Base-by-base conservation (phyloP, 768 basidiomycete genomes). In the Mycena albidolilacea region DNA sequence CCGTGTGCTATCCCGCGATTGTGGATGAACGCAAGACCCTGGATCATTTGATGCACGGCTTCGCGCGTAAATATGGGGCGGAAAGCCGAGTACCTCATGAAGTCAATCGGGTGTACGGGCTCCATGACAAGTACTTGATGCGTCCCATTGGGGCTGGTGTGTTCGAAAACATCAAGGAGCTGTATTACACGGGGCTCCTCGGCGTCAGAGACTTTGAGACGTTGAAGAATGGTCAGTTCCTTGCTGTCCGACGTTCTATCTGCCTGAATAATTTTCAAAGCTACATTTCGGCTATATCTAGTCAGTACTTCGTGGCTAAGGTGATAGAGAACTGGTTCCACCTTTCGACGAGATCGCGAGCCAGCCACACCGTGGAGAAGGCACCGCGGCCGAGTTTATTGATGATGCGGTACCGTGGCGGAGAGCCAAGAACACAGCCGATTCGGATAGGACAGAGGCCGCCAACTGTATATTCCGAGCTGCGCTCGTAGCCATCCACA, bases 51-150 rank as follows among this genome's bases (percentile, higher is more conserved):
- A 17, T 46, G 58, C n/a, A 68, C 38, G 21, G 50, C 35, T n/a
- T 2, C 15, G 0, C 21, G 12, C 19, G 38, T 60, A 1, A 14
- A 60, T 10, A 7, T 30, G 4, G 7, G 58, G 58, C 12, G 58
- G 46, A n/a, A 68, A 48, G 11, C 17, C 7, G 12, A 50, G 30
- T 30, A 30, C 37, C 1, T 38, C 14, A 50, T 23, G 41, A 10
- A 7, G 19, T 61, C 35, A 35, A 68, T 9, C 37, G 39, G 21
- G 8, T 50, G 48, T 0, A 68, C 58, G 46, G 58, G 44, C 46
- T 68, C 67, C 7, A 55, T 68, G 8, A 68, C 58, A 21, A 68
- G 58, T 7, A 41, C 67, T 30, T 68, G 55, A 17, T 67, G 65
- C 3, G 46, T 17, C 11, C 65, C 58, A 41, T 68, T 68, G 9